Base-by-base conservation (phyloP, 2,329 filamentous ascomycete genomes). In the Tetracladium maxilliforme region DNA sequence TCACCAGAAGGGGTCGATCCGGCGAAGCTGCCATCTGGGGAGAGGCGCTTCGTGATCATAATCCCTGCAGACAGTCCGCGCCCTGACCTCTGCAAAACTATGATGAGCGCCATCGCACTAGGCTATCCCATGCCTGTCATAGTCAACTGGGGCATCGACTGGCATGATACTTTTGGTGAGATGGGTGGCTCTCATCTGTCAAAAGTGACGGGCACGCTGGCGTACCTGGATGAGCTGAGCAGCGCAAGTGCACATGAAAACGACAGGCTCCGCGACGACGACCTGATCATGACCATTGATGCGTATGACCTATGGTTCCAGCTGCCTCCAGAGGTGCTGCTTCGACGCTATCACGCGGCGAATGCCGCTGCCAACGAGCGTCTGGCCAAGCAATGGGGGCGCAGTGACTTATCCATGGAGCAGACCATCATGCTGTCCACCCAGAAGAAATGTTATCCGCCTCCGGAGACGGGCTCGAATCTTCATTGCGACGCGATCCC, bases 291-390 rank as follows among this genome's bases (percentile, higher is more conserved):
- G 7, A 23, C 36, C 8, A 28, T 31, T 7, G 32, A 38, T 15
- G 34, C 25, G 16, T 34, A 31, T 22, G 35, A 38, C 18, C 25
- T 31, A 8, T 38, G 35, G 35, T 36, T 36, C 26, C 35, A 38
- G 16, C 26, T 36, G 4, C 28, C 25, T 9, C 28, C 34, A 6
- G 24, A 32, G 10, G 23, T 35, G 19, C 15, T 38, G 21, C 29
- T 36, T 15, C 21, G 21, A n/a, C 24, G 34, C 13, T 38, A 33
- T 24, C 16, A 33, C 15, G 25, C 21, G 10, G 33, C 36, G 4
- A 38, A 35, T 19, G 17, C 11, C 12, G 16, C 13, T 10, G 34
- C 31, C 10, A 29, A 35, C 11, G 21, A 22, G n/a, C 27, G 30
- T 4, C 14, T 37, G 11, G 19, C 21, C 7, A 22, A 20, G 9